Evolutionary conservation across 208 protist species (phyloP), one percentile per base, ranked within the genome.

Genomic region (Leishmania lainsoni): DNA sequence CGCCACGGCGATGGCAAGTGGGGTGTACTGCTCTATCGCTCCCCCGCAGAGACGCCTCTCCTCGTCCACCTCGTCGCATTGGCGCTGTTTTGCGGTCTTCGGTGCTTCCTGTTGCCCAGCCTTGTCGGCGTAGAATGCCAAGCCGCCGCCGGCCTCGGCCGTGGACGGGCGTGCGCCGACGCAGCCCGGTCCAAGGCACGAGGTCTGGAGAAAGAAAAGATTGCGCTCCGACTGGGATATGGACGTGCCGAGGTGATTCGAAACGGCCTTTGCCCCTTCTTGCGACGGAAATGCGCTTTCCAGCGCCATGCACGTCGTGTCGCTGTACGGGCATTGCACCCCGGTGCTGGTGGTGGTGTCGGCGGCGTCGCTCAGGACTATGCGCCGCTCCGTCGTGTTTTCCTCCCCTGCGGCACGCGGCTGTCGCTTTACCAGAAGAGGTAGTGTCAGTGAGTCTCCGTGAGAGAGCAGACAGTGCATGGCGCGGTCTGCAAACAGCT

Each of bases 81-180:
- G 81, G 5, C 77, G 85, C 86, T 91, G 70, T 66, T 76, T 70
- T 14, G 66, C 66, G 35, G 48, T 81, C 79, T 83, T 80, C 48
- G 63, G 70, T 66, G n/a, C 29, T 45, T n/a, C 76, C 84, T 81
- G 73, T 76, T 85, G 76, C 45, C 83, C 84, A 16, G 81, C 90
- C 78, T 90, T 90, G 80, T 96, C 91, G n/a, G 91, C 83, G 84
- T 94, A 95, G 78, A 96, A 96, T 35, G 87, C 83, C 29, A 94
- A 76, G 42, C 81, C 87, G 17, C 77, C 83, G 49, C 69, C 70
- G 42, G 56, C 49, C 56, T 75, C 75, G n/a, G 76, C 54, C 22
- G 61, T 61, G 32, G 78, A 56, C 45, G 22, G 35, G 29, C 59
- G 69, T 26, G 72, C 83, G n/a, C 90, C 90, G 58, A 93, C 79